Base-by-base conservation (phyloP, 2,329 filamentous ascomycete species). In the Clonostachys solani region DNA sequence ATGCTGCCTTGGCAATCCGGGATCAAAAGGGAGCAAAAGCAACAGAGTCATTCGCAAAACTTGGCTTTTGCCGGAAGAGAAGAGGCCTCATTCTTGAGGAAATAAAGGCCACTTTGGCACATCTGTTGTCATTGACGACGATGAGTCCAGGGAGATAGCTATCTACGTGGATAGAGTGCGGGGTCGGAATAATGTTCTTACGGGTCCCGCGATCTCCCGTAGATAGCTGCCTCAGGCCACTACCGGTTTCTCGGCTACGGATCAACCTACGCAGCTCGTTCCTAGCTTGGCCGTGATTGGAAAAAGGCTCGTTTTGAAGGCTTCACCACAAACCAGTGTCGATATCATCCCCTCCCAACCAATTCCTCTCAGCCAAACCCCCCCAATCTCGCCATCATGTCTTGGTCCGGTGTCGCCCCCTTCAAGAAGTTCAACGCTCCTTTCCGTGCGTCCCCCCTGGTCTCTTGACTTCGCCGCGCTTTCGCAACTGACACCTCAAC, bases 341-440 rank as follows among this genome's bases (percentile, higher is more conserved):
- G 60, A 62, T 64, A 61, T 61, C 56, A 62, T 61, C 56, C 58
- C 54, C 57, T 56, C 58, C 56, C 60, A 61, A 60, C 61, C 60
- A 62, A 61, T 60, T 58, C 56, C 23, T 10, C 23, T 29, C 4
- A 29, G 23, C 23, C 23, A 29, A 29, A 29, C 9, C 23, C 23
- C 23, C 23, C 10, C 23, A 6, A 29, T 29, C 64, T 65, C 66
- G 63, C 67, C 78, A 86, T 74, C 62, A 89, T 90, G 87, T 82
- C 81, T 75, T 82, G 86, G 74, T 78, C 92, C 72, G 84, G 85
- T 68, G 66, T 75, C 56, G 61, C 65, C 59, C 77, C 78, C 52
- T 65, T 82, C 63, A 92, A 91, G 81, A 92, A 90, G 79, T 92
- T 89, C 76, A 83, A 84, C 62, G 78, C 82, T 66, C 86, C 86